A percentile compares a stretch with the other conserved stretches of the same genome.
Conservation (phyloP, 2,329 filamentous ascomycete species). For the Stylonectria norvegica region DNA sequence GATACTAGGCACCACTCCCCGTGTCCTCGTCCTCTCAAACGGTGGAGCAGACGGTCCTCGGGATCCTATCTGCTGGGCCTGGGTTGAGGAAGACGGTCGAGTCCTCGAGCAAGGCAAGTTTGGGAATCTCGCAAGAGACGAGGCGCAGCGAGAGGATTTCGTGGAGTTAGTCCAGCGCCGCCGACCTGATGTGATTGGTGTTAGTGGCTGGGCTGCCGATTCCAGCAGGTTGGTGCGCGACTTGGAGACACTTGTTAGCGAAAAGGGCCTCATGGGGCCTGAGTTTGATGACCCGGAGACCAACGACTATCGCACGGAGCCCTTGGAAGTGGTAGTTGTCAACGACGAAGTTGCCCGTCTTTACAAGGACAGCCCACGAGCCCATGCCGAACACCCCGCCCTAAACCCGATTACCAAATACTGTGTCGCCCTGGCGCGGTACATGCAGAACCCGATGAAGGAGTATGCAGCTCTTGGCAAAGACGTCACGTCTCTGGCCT, state of each 20-base stretch:
- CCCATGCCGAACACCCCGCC: constrained; percentile 74
- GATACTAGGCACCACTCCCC: constrained; percentile 80
- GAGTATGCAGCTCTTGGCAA: constrained; percentile 92
- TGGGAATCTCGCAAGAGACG: constrained; percentile 70
- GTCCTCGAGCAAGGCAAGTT: constrained; percentile 89
- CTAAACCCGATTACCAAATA: constrained; percentile 78
- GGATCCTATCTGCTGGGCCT: constrained; percentile 86
- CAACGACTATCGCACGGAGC: constrained; percentile 70
- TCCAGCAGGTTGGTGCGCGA: constrained; percentile 80
- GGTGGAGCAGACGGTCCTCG: constrained; percentile 70
- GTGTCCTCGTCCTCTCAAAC: constrained; percentile 83
- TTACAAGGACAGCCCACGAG: constrained; percentile 86
- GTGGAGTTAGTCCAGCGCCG: constrained; percentile 75
- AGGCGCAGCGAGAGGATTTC: constrained; percentile 64
- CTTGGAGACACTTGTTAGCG: constrained; percentile 72
- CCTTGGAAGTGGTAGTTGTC: constrained; percentile 82
- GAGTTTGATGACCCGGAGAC: constrained; percentile 80
- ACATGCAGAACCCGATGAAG: constrained; percentile 93
- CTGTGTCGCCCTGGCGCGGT: constrained; percentile 83
- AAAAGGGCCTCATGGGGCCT: constrained; percentile 72
- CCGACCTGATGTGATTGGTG: constrained; percentile 83
- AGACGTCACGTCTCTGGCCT: constrained; percentile 80
- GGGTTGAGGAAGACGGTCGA: constrained; percentile 87
- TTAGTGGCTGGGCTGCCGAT: constrained; percentile 86
- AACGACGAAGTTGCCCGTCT: constrained; percentile 97